These are phyloP conservation scores for Prunus salicina DNA, from an alignment of 306 rosid species.

Conservation along the genomic window DNA sequence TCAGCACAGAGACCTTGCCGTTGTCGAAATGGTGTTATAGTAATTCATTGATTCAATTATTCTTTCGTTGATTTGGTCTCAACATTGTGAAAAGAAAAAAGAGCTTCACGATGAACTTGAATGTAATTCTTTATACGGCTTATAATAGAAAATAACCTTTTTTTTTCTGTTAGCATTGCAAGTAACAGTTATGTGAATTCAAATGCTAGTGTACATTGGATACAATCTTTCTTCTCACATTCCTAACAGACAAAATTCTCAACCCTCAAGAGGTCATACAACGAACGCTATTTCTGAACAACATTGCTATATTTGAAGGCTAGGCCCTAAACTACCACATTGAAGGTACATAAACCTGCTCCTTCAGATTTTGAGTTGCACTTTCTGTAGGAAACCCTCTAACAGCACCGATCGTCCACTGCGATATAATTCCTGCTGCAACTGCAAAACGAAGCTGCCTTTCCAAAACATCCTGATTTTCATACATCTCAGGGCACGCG, in stretches of 20 bases:
- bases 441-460: constrained; percentile 84
- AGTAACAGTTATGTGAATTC: too few relatives aligned
- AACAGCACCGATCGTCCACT: constrained; percentile 92
- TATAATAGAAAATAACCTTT: constrained; percentile 21
- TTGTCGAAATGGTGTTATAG: constrained; percentile 29
- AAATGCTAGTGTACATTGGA: neutral
- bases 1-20: constrained; percentile 36
- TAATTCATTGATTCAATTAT: constrained; percentile 46
- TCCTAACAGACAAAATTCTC: neutral
- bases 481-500: constrained; percentile 72
- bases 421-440: constrained; percentile 89
- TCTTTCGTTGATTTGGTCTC: constrained; percentile 34
- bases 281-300: neutral
- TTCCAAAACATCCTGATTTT: constrained; percentile 64
- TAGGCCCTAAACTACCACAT: constrained; percentile 60
- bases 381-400: constrained; percentile 92
- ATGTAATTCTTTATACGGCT: constrained; percentile 32
- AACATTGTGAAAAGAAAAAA: constrained; percentile 19
- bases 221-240: constrained; percentile 18
- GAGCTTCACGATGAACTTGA: constrained; percentile 29
- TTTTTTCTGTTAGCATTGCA: too few relatives aligned
- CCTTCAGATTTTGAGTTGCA: constrained; percentile 96
- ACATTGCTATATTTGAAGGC: neutral
- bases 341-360: constrained; percentile 94
- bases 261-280: neutral